Percentiles rank a stretch among this genome's conserved stretches.
Evolutionary conservation across 2,329 filamentous ascomycete genomes (phyloP).

Genomic region (Myriosclerotinia scirpicola): DNA sequence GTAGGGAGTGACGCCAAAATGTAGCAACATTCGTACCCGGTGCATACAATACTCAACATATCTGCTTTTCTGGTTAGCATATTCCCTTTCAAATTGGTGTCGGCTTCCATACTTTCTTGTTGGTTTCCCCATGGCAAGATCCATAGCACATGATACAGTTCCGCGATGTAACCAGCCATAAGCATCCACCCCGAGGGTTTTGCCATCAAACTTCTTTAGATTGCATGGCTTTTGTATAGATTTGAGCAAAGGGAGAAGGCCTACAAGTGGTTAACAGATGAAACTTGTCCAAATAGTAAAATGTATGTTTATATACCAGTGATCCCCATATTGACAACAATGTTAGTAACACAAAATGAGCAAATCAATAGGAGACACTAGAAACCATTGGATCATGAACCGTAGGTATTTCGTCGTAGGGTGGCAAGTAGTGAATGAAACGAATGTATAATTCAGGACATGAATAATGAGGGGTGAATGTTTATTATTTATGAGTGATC

Average conservation of each 20-base stretch:
- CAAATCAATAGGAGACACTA: constrained; percentile 30
- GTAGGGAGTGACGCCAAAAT: constrained; percentile 93
- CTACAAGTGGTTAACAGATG: constrained; percentile 46
- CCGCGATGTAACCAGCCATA: constrained; percentile 99
- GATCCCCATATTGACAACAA: constrained; percentile 33
- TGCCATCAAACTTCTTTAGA: constrained; percentile 81
- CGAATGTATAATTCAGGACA: constrained; percentile 16
- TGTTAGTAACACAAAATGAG: constrained; percentile 27
- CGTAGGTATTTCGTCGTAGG: constrained; percentile 7
- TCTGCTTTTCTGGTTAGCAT: constrained; percentile 47
- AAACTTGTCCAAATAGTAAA: constrained; percentile 25
- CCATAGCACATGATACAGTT: constrained; percentile 84
- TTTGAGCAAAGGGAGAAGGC: constrained; percentile 86
- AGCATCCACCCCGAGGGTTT: constrained; percentile 91
- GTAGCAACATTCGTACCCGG: constrained; percentile 88
- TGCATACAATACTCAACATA: constrained; percentile 89
- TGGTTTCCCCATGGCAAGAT: constrained; percentile 83
- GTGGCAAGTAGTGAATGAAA: constrained; percentile 11
- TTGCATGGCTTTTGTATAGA: constrained; percentile 90
- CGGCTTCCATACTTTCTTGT: constrained; percentile 69
- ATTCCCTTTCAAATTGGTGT: background rate
- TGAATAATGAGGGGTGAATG: background rate
- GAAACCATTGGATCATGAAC: constrained; percentile 10
- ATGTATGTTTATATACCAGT: constrained; percentile 23
- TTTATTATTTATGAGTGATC: background rate